Evolutionary conservation across 306 rosid genomes (phyloP).

Genomic region (Cicer yamashitae): DNA sequence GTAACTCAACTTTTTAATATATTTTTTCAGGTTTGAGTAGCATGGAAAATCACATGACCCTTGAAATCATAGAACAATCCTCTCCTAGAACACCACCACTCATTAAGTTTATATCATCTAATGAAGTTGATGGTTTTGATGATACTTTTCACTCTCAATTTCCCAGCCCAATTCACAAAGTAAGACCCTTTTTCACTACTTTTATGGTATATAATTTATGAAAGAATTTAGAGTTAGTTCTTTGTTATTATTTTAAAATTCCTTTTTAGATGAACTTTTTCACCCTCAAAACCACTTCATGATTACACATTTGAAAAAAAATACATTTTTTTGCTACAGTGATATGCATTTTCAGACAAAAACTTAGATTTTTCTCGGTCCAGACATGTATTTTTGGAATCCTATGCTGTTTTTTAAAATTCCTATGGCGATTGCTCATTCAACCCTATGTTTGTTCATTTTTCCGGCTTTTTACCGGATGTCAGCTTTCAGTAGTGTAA

Average conservation of each 20-base stretch:
- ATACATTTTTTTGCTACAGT: no score
- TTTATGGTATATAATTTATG: not conserved
- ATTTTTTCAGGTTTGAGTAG: slow-evolving; percentile 44
- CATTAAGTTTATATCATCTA: slow-evolving; percentile 58
- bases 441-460: no score
- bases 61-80: slow-evolving; percentile 39
- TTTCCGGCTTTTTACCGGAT: no score
- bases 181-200: slow-evolving; percentile 44
- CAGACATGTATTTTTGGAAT: no score
- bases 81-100: slow-evolving; percentile 63
- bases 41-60: slow-evolving; percentile 49
- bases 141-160: slow-evolving; percentile 49
- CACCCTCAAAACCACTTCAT: no score
- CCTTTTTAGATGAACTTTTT: not conserved
- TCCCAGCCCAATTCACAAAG: slow-evolving; percentile 46
- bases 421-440: no score
- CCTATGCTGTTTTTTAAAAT: no score
- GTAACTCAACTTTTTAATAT: not conserved
- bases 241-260: not conserved
- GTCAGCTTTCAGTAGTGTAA: no score
- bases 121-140: slow-evolving; percentile 65
- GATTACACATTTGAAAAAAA: no score
- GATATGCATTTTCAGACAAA: no score
- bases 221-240: not conserved
- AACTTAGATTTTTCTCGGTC: no score